Base-by-base conservation (phyloP, 129 eudicot genomes). In the Helianthus tuberosus region DNA sequence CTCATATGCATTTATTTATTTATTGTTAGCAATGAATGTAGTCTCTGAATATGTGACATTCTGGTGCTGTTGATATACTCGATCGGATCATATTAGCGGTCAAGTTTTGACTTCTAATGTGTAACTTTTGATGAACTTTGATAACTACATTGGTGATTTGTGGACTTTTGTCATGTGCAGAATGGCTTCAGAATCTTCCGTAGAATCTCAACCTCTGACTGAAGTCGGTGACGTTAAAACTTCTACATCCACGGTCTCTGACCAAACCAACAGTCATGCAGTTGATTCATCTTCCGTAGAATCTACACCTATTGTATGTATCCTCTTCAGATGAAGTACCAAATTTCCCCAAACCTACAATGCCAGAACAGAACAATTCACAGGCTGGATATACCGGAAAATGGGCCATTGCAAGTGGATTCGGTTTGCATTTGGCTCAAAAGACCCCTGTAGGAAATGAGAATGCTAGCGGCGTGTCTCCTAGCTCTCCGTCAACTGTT, bases 181-280 rank as follows among this genome's bases (percentile, higher is more conserved):
- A 82, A 92, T 93, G 98, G 89, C 91, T 60, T 77, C 86, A 71
- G 82, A 73, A 72, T 80, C 84, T 55, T n/a, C n/a, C n/a, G n/a
- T n/a, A n/a, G n/a, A n/a, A 23, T 75, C 86, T 70, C 76, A 75
- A 46, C 63, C 51, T 46, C 79, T 71, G 46, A 77, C 65, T 54
- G 78, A 86, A 77, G 75, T 46, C n/a, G 65, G 81, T 55, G 83
- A 83, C 68, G 70, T 25, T 67, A 85, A 58, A 75, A 15, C 82
- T 70, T 65, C 85, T 27, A 57, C 74, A 50, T 49, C 87, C 35
- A 13, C 68, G 6, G 72, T 50, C 61, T 8, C 82, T 43, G 75
- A 75, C 23, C 80, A 80, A 66, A 78, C 15, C 59, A 72, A 62
- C 64, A 72, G 17, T 54, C 74, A 86, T 13, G 71, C 71, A 59